phyloP scores from a whole-genome alignment of 192 early-diverging fungal species.

The Coemansia umbellata region DNA sequence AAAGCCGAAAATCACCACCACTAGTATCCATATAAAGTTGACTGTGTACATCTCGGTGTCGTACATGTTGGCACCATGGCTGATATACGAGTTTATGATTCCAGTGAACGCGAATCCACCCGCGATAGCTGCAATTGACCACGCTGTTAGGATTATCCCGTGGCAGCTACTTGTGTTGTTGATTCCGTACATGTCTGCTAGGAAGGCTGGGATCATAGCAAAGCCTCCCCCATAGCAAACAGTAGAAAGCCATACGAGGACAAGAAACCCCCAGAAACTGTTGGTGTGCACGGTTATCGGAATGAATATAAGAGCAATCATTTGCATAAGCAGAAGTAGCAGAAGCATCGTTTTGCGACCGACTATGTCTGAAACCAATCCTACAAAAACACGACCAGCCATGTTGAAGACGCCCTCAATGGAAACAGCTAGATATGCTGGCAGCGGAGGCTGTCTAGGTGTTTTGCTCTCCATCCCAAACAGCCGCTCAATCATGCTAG shows the following conservation, averaged over 20 bases:
- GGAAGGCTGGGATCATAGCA: conserved; percentile 71
- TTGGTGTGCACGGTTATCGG: conserved; percentile 54
- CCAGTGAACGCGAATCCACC: conserved; percentile 68
- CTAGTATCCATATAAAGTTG: conserved; percentile 72
- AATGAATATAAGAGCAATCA: conserved; percentile 53
- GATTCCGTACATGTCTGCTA: conserved; percentile 72
- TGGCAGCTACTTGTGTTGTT: conserved; percentile 73
- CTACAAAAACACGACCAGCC: conserved; percentile 54
- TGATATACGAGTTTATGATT: conserved; percentile 53
- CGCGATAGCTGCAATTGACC: conserved; percentile 64
- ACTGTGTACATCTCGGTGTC: conserved; percentile 49
- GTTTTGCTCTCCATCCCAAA: conserved; percentile 48
- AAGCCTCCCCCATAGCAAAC: conserved; percentile 74
- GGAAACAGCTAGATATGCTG: conserved; percentile 52
- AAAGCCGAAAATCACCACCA: conserved; percentile 53
- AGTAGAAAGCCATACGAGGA: conserved; percentile 57
- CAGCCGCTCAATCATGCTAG: conserved; percentile 52
- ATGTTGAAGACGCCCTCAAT: conserved; percentile 62
- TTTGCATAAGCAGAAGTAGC: conserved; percentile 56
- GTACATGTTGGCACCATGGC: conserved; percentile 45
- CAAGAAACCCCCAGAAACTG: conserved; percentile 57
- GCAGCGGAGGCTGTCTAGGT: conserved; percentile 19
- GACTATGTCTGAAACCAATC: conserved; percentile 52
- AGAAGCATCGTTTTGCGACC: conserved; percentile 66
- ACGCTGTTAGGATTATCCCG: conserved; percentile 72